Evolutionary conservation across 306 rosid genomes (phyloP), one percentile per base, ranked within the genome.

Genomic region (Ormosia semicastrata): DNA sequence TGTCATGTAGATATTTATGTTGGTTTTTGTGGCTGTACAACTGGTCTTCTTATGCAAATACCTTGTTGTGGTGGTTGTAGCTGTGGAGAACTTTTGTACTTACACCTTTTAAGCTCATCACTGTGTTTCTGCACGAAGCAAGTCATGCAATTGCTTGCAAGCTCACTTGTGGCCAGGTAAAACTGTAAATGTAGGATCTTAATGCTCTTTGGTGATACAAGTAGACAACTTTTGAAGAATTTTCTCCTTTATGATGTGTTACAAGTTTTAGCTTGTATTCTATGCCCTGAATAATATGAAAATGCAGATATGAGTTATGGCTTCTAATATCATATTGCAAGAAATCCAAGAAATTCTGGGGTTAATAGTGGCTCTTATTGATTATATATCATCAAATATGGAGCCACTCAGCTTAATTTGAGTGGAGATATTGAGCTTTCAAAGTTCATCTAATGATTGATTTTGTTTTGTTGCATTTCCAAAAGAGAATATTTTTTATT

Each of bases 81-180:
- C 89, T 94, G 52, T 94, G 98, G 98, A 91, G 98, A 88, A 94
- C 98, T 34, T 54, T 94, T 11, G 37, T 94, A 18, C 92, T 94
- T 69, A 92, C 97, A 34, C 98, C 98, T 50, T 94, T 94, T 80
- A 94, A 94, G 96, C 98, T 94, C 89, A 92, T 94, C 78, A 94
- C 97, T 6, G 98, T 94, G 86, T 94, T 94, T 88, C 84, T 94
- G 81, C 98, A 94, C 8, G 98, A 94, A 89, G 92, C 92, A 11
- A 94, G 98, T 84, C 98, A 94, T 86, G 98, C 98, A 41, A 75
- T 94, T 73, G 98, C 97, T 85, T 94, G 98, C 92, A 80, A 32
- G 82, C 98, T 94, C 79, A 94, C 98, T n/a, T 94, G 97, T 85
- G 98, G 98, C 82, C 30, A 90, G 89, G 98, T 94, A 81, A 80